Percentiles rank a stretch among this genome's conserved stretches.
phyloP scores from a whole-genome alignment of 495 filamentous ascomycete species.

The Podospora comata region DNA sequence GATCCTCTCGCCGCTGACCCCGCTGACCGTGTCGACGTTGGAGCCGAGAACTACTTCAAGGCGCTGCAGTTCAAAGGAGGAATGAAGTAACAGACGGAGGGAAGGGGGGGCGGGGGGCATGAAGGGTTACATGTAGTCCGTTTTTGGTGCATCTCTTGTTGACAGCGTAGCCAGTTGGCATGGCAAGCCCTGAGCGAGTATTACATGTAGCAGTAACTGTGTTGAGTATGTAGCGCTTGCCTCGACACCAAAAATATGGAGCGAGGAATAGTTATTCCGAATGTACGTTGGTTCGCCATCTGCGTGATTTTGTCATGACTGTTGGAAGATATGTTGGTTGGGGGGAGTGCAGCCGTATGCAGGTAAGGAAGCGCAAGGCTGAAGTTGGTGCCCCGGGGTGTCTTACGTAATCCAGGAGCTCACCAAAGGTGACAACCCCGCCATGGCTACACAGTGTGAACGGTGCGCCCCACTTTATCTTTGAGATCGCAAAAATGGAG shows the following conservation, averaged over 20 bases:
- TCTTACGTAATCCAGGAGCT: slow-evolving; percentile 24
- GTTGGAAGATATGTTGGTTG: background rate
- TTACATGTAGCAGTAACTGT: too few species aligned
- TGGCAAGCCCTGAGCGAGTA: background rate
- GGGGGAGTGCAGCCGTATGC: too few species aligned
- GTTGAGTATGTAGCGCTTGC: background rate
- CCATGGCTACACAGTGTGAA: background rate
- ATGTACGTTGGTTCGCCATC: background rate
- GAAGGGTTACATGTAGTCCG: background rate
- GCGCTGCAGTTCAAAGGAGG: too few species aligned
- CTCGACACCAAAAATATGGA: background rate
- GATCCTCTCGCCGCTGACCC: background rate
- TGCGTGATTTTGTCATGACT: background rate
- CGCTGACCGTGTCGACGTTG: too few species aligned
- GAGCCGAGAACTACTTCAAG: too few species aligned
- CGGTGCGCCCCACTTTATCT: slow-evolving; percentile 30
- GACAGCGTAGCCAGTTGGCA: background rate
- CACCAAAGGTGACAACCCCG: background rate
- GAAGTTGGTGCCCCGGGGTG: too few species aligned
- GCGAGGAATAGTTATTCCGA: background rate
- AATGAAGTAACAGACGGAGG: too few species aligned
- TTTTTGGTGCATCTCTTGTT: background rate
- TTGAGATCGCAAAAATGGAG: slow-evolving; percentile 8
- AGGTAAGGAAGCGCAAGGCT: background rate
- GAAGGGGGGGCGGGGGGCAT: background rate